A percentile compares a stretch with the other conserved stretches of the same genome.
Evolutionary conservation across 2,329 filamentous ascomycete species (phyloP).

Genomic region (Fusarium begoniae): DNA sequence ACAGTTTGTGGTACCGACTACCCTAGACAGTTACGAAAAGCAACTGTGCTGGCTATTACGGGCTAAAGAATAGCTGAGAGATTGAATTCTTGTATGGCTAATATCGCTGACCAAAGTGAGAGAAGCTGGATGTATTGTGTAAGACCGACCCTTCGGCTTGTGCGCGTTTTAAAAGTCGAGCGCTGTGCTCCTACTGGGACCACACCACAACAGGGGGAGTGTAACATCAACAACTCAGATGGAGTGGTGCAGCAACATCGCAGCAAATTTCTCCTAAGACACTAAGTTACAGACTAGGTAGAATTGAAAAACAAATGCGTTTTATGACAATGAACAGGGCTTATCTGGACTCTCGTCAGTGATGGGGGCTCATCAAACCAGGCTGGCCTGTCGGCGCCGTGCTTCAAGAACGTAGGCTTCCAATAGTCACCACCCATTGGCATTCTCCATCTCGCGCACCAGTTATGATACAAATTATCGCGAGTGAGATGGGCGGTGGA

Average conservation of each 20-base stretch:
- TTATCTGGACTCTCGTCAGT: too few species aligned
- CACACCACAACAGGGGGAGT: too few species aligned
- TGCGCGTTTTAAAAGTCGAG: fast-evolving
- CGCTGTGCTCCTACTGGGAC: neutral
- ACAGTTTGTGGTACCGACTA: neutral
- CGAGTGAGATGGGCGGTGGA: too few species aligned
- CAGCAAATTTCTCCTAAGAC: fast-evolving
- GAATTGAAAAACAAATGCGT: neutral
- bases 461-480: too few species aligned
- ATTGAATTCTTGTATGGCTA: fast-evolving
- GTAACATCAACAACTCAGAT: fast-evolving
- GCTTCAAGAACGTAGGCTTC: too few species aligned
- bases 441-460: fast-evolving
- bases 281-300: neutral
- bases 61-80: neutral
- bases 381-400: too few species aligned
- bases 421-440: too few species aligned
- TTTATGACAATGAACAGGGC: fast-evolving
- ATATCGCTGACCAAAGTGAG: neutral
- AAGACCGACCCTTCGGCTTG: neutral
- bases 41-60: too few species aligned
- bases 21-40: neutral
- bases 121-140: too few species aligned
- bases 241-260: fast-evolving
- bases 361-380: too few species aligned